These are phyloP conservation scores for Spizellomyces punctatus DNA, from an alignment of 192 early-diverging fungal species.

Conservation along the genomic window DNA sequence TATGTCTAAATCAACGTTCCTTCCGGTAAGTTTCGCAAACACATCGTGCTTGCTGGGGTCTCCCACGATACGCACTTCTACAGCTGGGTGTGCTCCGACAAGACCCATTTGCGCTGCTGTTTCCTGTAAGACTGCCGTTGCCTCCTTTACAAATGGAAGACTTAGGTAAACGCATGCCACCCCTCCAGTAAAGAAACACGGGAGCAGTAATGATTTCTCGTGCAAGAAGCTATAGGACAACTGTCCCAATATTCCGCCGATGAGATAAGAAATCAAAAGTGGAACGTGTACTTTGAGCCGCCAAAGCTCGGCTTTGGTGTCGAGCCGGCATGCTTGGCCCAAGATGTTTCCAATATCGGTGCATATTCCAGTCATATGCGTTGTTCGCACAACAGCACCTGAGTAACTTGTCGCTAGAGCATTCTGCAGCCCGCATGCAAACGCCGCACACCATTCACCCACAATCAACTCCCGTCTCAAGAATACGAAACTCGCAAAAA, in stretches of 20 bases:
- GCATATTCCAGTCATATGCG: slow-evolving; percentile 61
- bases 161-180: slow-evolving; percentile 45
- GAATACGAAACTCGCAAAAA: slow-evolving; percentile 51
- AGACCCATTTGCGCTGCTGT: slow-evolving; percentile 20
- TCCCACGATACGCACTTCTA: slow-evolving; percentile 37
- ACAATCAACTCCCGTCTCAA: slow-evolving; percentile 46
- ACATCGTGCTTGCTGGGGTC: slow-evolving; percentile 38
- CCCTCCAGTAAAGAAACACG: slow-evolving; percentile 50
- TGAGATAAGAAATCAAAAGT: slow-evolving; percentile 43
- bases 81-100: slow-evolving; percentile 25
- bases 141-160: slow-evolving; percentile 50
- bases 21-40: slow-evolving; percentile 18
- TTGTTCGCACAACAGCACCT: slow-evolving; percentile 57
- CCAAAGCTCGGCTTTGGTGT: slow-evolving; percentile 55
- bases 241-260: slow-evolving; percentile 49
- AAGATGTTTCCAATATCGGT: slow-evolving; percentile 65
- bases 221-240: slow-evolving; percentile 30
- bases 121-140: slow-evolving; percentile 35
- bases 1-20: slow-evolving; percentile 38
- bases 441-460: slow-evolving; percentile 62
- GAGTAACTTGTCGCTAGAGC: slow-evolving; percentile 58
- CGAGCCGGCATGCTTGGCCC: slow-evolving; percentile 52
- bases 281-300: slow-evolving; percentile 57
- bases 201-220: slow-evolving; percentile 46
- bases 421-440: slow-evolving; percentile 61